Evolutionary conservation across 148 eudicot genomes (phyloP), one percentile per base, ranked within the genome.

Genomic region (Amaranthus cruentus): DNA sequence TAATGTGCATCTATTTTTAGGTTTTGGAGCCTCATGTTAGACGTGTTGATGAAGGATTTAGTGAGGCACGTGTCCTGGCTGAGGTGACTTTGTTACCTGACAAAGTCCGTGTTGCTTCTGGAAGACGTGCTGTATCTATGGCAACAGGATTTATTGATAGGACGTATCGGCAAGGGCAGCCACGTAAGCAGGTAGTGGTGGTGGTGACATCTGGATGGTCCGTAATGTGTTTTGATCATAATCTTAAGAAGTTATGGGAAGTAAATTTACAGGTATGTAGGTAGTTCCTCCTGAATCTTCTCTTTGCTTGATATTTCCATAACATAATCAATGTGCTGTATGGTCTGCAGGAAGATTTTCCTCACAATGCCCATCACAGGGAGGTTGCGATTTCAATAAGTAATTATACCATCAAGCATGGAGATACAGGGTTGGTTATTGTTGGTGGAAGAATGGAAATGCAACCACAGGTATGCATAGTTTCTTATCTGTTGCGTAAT

Each of bases 191-290:
- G 88, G 97, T 95, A 38, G 80, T 95, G 67, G 97, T 95, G 70
- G 97, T 95, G 49, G 98, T 95, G 53, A 95, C 98, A 44, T 90
- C 98, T 44, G 98, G 96, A 28, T 95, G 98, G 98, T 87, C 92
- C 21, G 92, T 95, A 38, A 91, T 95, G 97, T 95, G 98, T 78
- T 95, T 91, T 69, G 97, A 95, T 76, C 98, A 95, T 90, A 95
- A 95, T 82, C 93, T 95, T 53, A 78, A 88, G 60, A 95, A 95
- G 81, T 87, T 95, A 47, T 95, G 98, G 98, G 98, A 95, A 72
- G 79, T 67, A 12, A 95, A 91, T 77, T 69, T 91, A 72, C 98
- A 94, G 97, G 98, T 91, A 61, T 62, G 69, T 66, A 56, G 21
- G 51, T 2, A 14, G 10, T 6, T 65, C 55, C 21, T 57, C 46